Conservation (phyloP, 345 rosid species). For the Populus pruinosa region DNA sequence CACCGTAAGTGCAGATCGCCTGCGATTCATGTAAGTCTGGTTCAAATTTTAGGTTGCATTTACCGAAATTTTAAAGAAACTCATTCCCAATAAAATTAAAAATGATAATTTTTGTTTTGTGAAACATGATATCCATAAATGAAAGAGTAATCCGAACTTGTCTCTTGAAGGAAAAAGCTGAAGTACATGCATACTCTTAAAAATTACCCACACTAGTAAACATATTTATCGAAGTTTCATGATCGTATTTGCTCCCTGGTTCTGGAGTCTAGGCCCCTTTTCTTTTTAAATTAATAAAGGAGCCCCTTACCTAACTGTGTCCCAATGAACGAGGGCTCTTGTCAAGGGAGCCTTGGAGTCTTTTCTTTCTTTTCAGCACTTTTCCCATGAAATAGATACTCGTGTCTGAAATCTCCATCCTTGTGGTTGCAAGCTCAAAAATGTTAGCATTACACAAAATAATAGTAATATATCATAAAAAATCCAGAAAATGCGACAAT, state of each 20-base stretch:
- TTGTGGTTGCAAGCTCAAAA: neutral
- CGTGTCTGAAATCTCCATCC: neutral
- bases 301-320: neutral
- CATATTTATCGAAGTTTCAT: neutral
- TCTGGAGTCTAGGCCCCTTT: neutral
- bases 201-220: neutral
- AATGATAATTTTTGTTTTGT: no score
- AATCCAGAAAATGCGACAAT: neutral
- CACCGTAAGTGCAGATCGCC: constrained; percentile 10
- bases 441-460: neutral
- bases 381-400: neutral
- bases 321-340: neutral
- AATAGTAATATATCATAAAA: neutral
- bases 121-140: neutral
- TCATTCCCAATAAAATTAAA: neutral
- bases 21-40: constrained; percentile 40
- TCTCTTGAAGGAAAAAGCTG: neutral
- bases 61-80: neutral
- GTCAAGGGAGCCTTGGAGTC: neutral
- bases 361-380: neutral
- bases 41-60: neutral
- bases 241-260: neutral
- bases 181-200: neutral
- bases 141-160: neutral
- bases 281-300: neutral